Evolutionary conservation across 306 rosid genomes (phyloP).

Genomic region (barrel medic (Medicago truncatula)): DNA sequence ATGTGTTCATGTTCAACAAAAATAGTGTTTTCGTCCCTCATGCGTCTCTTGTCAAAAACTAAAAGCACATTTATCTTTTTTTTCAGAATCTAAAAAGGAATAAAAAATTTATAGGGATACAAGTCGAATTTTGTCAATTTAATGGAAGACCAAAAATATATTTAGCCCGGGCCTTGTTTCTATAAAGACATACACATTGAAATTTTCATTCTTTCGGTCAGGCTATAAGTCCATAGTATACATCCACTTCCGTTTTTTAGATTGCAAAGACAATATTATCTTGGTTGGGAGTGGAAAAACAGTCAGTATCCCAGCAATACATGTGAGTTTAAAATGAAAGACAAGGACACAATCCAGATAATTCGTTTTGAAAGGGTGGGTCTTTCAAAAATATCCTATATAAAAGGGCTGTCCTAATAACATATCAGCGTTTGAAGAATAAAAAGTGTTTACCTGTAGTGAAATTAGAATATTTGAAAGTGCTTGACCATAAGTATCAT

Average conservation of each 20-base stretch:
- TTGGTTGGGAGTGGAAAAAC: slow-evolving; percentile 4
- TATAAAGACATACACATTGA: slow-evolving; percentile 10
- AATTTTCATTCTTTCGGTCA: slow-evolving; percentile 19
- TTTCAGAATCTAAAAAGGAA: background rate
- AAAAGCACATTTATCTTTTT: background rate
- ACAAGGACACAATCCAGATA: slow-evolving; percentile 15
- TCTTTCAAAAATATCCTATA: background rate
- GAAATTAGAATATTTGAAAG: slow-evolving; percentile 80
- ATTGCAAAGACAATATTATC: slow-evolving; percentile 29
- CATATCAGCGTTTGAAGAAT: slow-evolving; percentile 17
- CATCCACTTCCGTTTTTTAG: slow-evolving; percentile 23
- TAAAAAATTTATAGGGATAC: background rate
- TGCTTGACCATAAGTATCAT: slow-evolving; percentile 98
- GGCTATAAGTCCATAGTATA: background rate
- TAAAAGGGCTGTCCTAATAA: slow-evolving; percentile 10
- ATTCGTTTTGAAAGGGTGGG: slow-evolving; percentile 3
- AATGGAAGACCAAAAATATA: background rate
- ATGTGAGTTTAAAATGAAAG: slow-evolving; percentile 7
- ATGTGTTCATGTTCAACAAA: background rate
- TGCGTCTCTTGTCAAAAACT: background rate
- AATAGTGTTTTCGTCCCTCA: background rate
- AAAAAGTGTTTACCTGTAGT: slow-evolving; percentile 66
- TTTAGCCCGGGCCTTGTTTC: background rate
- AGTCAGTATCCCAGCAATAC: background rate
- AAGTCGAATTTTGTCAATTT: background rate